Evolutionary conservation across 169 alveolate genomes (phyloP).

Genomic region (Fabrea salina): DNA sequence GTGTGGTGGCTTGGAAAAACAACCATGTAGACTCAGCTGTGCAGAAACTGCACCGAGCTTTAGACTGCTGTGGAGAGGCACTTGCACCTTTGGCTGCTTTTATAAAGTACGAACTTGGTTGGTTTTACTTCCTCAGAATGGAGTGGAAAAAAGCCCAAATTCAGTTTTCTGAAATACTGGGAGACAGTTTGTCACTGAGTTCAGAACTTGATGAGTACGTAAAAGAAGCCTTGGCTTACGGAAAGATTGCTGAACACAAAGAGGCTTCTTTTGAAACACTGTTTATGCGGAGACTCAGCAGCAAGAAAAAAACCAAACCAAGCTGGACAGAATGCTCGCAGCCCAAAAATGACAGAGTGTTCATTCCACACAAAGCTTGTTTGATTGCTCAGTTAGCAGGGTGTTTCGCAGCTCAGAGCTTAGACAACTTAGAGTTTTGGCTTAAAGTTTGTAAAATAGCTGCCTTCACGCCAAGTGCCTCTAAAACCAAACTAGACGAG

Average conservation of each 20-base stretch:
- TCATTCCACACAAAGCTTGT: constrained; percentile 53
- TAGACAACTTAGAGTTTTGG: constrained; percentile 28
- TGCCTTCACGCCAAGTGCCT: constrained; percentile 7
- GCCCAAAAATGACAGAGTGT: constrained; percentile 46
- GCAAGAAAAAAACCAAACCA: not conserved
- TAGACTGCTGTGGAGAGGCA: constrained; percentile 36
- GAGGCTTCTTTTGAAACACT: not conserved
- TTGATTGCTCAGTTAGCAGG: constrained; percentile 54
- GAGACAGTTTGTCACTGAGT: constrained; percentile 6
- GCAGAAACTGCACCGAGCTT: constrained; percentile 29
- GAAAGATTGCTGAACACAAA: not conserved
- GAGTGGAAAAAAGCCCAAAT: constrained; percentile 31
- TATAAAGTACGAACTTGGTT: constrained; percentile 55
- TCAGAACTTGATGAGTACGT: constrained; percentile 26
- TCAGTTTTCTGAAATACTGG: not conserved
- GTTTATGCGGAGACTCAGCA: not conserved
- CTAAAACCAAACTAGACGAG: constrained; percentile 44
- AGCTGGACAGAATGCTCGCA: not conserved
- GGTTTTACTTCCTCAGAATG: constrained; percentile 52
- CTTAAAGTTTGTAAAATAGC: constrained; percentile 37
- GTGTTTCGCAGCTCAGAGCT: constrained; percentile 36
- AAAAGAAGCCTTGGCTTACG: not conserved
- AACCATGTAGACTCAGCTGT: constrained; percentile 51
- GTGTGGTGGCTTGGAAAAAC: constrained; percentile 49
- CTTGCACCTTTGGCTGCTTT: constrained; percentile 40